Evolutionary conservation across 2,329 filamentous ascomycete species (phyloP), one percentile per base, ranked within the genome.

Genomic region (Epicoccum nigrum): DNA sequence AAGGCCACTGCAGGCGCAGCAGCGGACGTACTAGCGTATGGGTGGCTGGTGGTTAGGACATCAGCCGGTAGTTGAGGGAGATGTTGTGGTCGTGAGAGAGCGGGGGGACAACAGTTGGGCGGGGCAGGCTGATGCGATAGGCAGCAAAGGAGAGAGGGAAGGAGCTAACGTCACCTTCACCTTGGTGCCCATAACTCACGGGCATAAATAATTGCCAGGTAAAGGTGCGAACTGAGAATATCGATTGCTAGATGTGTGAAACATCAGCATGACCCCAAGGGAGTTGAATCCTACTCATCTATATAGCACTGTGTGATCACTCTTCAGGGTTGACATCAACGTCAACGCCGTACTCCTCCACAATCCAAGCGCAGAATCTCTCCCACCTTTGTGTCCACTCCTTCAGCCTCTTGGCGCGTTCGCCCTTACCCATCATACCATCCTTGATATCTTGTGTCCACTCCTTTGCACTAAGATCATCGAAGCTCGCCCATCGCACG

Each of bases 341-440:
- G 54, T 76, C 73, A n/a, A 63, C 31, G 67, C 83, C 76, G 83
- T 60, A 96, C 75, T 96, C 89, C 30, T 86, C 80, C 8, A 96
- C 88, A 35, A 97, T 81, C 92, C 92, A 97, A 45, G 91, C 81
- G 68, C 92, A 97, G 69, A 94, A 97, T 66, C 84, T 82, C 77
- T 97, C 93, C 85, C 92, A 97, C 60, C 89, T 84, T 28, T 84
- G 76, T 41, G 84, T 83, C 90, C 92, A 97, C 71, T 92, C 82
- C 70, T 85, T 85, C 72, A 97, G 74, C 56, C 87, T 81, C 70
- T 85, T 70, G 0, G 89, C 89, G 70, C 94, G 88, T 45, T 88
- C 62, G 0, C 90, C 85, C 39, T 79, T 77, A 1, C 91, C 92
- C 55, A 88, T 77, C 34, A 86, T 86, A 1, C 90, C 92, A 56